Evolutionary conservation across 2,329 filamentous ascomycete species (phyloP).

Genomic region (Ophiobolus disseminans): DNA sequence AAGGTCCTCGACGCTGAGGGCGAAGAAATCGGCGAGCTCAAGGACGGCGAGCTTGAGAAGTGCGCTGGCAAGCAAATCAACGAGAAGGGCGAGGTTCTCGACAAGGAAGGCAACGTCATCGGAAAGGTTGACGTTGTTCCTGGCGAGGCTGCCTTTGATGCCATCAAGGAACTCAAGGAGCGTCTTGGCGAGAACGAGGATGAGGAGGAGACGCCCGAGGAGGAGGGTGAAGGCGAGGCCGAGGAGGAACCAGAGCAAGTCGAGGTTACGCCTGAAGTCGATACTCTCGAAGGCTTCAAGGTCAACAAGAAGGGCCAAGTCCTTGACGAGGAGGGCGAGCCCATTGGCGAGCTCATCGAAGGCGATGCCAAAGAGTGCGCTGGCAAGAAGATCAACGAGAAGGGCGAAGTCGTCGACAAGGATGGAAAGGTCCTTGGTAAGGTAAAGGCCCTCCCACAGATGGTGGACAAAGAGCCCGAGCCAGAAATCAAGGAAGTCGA

Average conservation of each 20-base stretch:
- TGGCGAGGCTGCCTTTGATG: constrained; percentile 59
- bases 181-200: constrained; percentile 52
- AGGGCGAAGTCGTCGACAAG: constrained; percentile 70
- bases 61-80: constrained; percentile 59
- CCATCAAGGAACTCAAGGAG: constrained; percentile 55
- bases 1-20: constrained; percentile 60
- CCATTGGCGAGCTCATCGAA: constrained; percentile 60
- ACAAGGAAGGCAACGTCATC: constrained; percentile 59
- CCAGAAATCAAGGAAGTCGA: constrained; percentile 52
- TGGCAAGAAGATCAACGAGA: constrained; percentile 69
- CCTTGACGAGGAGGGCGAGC: constrained; percentile 61
- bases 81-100: constrained; percentile 59
- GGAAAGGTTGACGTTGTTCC: constrained; percentile 58
- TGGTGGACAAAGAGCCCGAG: constrained; percentile 27
- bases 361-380: constrained; percentile 69
- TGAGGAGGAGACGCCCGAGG: constrained; percentile 6
- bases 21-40: constrained; percentile 59
- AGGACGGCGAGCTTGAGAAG: constrained; percentile 53
- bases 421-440: constrained; percentile 69
- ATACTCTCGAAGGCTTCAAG: constrained; percentile 60
- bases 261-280: constrained; percentile 53
- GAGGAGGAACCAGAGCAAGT: constrained; percentile 36
- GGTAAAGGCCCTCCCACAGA: constrained; percentile 61
- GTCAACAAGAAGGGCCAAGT: constrained; percentile 66
- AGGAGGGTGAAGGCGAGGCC: constrained; percentile 9